Evolutionary conservation across 2,329 filamentous ascomycete genomes (phyloP), one percentile per base, ranked within the genome.

Genomic region (Fusarium incarnatum): DNA sequence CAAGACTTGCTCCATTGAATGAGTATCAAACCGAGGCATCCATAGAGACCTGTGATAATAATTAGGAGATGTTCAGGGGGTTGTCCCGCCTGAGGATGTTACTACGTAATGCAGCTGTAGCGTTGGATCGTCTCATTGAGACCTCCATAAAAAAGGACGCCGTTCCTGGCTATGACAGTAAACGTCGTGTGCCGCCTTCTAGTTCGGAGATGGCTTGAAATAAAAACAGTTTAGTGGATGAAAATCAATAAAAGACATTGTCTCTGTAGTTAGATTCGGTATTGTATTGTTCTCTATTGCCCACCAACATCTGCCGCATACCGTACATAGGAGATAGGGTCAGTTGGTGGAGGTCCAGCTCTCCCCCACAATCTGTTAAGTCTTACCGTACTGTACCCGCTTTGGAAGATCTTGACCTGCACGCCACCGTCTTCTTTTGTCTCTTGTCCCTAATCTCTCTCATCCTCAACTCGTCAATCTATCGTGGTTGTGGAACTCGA

Each of bases 141-240:
- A 23, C 30, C 30, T 18, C 30, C 12, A 8, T 25, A 23, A n/a
- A 45, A 59, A 54, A 37, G 44, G 50, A 47, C 60, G 60, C 62
- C 62, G 67, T 70, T 57, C 42, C 57, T 71, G 42, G 40, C 58
- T 45, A 60, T 60, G 57, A 53, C 44, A 50, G 52, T 34, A 63
- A 44, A 56, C 28, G 63, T 16, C 20, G 44, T 46, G 10, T 37
- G 20, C 18, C 15, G 32, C 44, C 52, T 49, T 52, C 58, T 55
- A n/a, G 18, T 61, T 62, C 50, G 28, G 40, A 66, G 15, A 42
- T 66, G 61, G 42, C 15, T 52, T 53, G 6, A 5, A 18, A 16
- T n/a, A 9, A 53, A 28, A 27, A 10, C 3, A 28, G 34, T 53
- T 16, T 53, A 53, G 49, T 53, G n/a, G 18, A 30, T 53, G 49